Evolutionary conservation across 495 filamentous ascomycete species (phyloP).

Genomic region (Eremomyces bilateralis): DNA sequence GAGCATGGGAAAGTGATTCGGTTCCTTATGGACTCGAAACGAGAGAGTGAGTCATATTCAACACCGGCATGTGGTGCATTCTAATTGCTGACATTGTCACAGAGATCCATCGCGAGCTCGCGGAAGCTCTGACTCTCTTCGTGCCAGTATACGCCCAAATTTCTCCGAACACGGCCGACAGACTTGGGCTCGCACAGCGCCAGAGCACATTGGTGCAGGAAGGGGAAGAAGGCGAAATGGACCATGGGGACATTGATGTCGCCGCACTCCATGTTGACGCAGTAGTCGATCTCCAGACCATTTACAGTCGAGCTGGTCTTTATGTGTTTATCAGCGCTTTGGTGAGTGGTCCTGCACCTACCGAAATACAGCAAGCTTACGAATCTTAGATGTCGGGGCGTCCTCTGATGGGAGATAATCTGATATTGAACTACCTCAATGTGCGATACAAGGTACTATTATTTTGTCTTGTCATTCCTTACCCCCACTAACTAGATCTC

Average conservation of each 20-base stretch:
- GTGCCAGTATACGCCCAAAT: not conserved
- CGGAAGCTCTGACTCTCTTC: not conserved
- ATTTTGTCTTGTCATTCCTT: constrained; percentile 3
- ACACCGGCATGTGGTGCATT: not conserved
- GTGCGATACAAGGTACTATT: constrained; percentile 14
- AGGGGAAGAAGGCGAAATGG: constrained; percentile 15
- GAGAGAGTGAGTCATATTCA: not conserved
- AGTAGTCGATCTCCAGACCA: constrained; percentile 40
- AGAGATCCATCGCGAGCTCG: not conserved
- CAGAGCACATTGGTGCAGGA: not conserved
- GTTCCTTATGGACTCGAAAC: not conserved
- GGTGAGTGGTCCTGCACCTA: constrained; percentile 9
- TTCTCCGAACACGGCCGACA: not conserved
- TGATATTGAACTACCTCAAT: constrained; percentile 56
- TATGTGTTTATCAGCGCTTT: constrained; percentile 68
- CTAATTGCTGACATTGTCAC: not conserved
- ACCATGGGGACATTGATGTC: constrained; percentile 9
- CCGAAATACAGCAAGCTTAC: constrained; percentile 1
- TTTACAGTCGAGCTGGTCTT: constrained; percentile 70
- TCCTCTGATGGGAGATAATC: constrained; percentile 62
- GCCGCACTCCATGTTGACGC: constrained; percentile 13
- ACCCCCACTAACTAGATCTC: constrained; percentile 38
- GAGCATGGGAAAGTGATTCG: not conserved
- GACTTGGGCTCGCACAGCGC: not conserved
- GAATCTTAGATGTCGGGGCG: constrained; percentile 46